Evolutionary conservation across 1,284 basidiomycete genomes (phyloP).

Genomic region (Heterobasidion annosum): DNA sequence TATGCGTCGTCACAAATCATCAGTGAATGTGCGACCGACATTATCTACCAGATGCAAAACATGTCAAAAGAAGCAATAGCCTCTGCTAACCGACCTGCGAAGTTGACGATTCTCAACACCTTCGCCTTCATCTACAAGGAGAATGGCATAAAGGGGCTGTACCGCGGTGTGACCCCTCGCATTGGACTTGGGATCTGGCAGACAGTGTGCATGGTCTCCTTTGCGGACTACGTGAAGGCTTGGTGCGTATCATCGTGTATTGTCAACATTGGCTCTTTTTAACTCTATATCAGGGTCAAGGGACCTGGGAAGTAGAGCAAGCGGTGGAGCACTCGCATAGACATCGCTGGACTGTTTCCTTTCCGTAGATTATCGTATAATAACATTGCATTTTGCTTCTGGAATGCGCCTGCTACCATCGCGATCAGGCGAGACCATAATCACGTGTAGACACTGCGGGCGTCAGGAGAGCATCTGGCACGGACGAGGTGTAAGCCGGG

Average conservation of each 20-base stretch:
- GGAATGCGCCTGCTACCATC: not conserved
- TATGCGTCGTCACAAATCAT: slow-evolving; percentile 19
- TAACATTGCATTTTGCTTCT: not conserved
- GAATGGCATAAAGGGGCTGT: slow-evolving; percentile 94
- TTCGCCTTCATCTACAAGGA: slow-evolving; percentile 90
- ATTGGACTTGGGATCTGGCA: slow-evolving; percentile 97
- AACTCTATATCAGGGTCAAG: not conserved
- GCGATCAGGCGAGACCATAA: too few relatives aligned
- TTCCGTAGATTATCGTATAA: not conserved
- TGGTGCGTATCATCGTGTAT: slow-evolving; percentile 29
- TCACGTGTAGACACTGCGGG: not conserved
- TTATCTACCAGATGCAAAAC: slow-evolving; percentile 77
- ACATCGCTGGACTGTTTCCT: not conserved
- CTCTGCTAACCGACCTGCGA: slow-evolving; percentile 73
- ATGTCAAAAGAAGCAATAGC: slow-evolving; percentile 76
- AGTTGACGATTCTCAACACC: slow-evolving; percentile 90
- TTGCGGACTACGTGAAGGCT: slow-evolving; percentile 89
- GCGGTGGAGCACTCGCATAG: not conserved
- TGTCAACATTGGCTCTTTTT: too few relatives aligned
- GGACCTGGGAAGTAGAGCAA: not conserved
- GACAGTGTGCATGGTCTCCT: slow-evolving; percentile 96
- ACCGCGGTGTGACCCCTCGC: slow-evolving; percentile 95
- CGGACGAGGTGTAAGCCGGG: not conserved
- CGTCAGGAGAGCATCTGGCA: not conserved
- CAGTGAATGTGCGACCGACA: slow-evolving; percentile 3